Conservation (phyloP, 2,329 filamentous ascomycete genomes). For the Rhinocladiella similis region DNA sequence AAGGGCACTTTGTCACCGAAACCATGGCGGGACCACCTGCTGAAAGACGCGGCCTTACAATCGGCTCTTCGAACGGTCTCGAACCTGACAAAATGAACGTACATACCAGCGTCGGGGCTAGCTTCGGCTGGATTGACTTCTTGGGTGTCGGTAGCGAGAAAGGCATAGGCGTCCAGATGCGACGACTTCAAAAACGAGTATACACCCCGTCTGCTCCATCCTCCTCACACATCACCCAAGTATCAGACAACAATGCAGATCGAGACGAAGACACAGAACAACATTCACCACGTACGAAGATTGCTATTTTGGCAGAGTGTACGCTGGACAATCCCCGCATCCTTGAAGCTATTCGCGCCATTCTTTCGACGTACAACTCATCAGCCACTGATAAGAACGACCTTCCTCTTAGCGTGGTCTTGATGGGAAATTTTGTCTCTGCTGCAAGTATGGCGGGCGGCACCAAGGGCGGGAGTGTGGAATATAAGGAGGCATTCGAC, state of each 20-base stretch:
- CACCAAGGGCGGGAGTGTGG: constrained; percentile 76
- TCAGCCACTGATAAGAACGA: constrained; percentile 54
- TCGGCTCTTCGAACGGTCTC: constrained; percentile 64
- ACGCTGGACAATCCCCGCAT: constrained; percentile 83
- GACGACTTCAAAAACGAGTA: constrained; percentile 70
- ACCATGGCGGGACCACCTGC: constrained; percentile 90
- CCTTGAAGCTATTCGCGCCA: constrained; percentile 75
- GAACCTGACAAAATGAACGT: constrained; percentile 31
- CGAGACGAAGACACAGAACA: constrained; percentile 34
- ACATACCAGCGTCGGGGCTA: constrained; percentile 58
- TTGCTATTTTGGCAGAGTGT: constrained; percentile 81
- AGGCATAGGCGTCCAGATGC: constrained; percentile 79
- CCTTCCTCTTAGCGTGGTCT: constrained; percentile 74
- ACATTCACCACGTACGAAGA: constrained; percentile 42
- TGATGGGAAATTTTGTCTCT: constrained; percentile 80
- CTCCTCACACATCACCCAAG: too few species aligned
- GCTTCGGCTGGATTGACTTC: constrained; percentile 97
- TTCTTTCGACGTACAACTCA: constrained; percentile 72
- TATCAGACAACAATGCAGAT: neutral
- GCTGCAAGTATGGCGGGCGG: constrained; percentile 59
- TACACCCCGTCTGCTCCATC: constrained; percentile 42
- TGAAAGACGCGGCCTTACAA: constrained; percentile 75
- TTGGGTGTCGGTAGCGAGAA: constrained; percentile 87
- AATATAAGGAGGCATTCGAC: constrained; percentile 97
- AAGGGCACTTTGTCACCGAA: constrained; percentile 87